These are phyloP conservation scores for Zymoseptoria brevis DNA, from an alignment of 2,329 filamentous ascomycete species.

Conservation along the genomic window DNA sequence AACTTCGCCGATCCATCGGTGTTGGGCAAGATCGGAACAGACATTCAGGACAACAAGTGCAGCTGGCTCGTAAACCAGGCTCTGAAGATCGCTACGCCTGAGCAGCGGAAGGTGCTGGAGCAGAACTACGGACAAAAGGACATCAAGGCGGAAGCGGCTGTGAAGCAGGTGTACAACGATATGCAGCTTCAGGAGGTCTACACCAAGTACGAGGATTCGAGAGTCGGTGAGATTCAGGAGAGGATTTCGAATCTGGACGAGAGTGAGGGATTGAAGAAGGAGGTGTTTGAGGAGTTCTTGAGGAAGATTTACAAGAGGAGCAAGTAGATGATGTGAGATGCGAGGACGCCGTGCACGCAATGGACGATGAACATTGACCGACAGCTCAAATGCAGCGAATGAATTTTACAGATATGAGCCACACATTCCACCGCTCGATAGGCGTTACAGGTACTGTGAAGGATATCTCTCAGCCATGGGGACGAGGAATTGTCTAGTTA, in stretches of 20 bases:
- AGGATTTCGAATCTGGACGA: conserved; percentile 78
- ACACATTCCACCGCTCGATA: no score
- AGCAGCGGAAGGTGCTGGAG: conserved; percentile 81
- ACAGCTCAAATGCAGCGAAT: no score
- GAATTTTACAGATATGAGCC: no score
- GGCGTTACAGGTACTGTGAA: no score
- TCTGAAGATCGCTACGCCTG: conserved; percentile 66
- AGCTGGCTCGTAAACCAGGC: conserved; percentile 97
- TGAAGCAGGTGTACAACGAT: conserved; percentile 86
- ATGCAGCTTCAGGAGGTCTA: conserved; percentile 77
- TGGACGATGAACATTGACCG: no score
- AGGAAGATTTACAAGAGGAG: conserved; percentile 97
- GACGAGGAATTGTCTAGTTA: background rate
- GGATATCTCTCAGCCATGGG: no score
- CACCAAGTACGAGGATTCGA: conserved; percentile 80
- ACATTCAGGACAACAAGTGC: conserved; percentile 99
- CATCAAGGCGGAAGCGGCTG: conserved; percentile 66
- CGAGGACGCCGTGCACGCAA: no score
- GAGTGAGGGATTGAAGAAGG: conserved; percentile 79
- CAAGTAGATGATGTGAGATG: conserved; percentile 55
- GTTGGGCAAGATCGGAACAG: conserved; percentile 97
- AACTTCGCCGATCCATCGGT: conserved; percentile 88
- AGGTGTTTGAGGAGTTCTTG: conserved; percentile 81
- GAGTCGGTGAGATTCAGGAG: conserved; percentile 65
- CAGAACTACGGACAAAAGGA: conserved; percentile 94